Percentiles rank a stretch among this genome's conserved stretches.
phyloP scores from a whole-genome alignment of 2,329 filamentous ascomycete species.

The Talaromyces piceae region DNA sequence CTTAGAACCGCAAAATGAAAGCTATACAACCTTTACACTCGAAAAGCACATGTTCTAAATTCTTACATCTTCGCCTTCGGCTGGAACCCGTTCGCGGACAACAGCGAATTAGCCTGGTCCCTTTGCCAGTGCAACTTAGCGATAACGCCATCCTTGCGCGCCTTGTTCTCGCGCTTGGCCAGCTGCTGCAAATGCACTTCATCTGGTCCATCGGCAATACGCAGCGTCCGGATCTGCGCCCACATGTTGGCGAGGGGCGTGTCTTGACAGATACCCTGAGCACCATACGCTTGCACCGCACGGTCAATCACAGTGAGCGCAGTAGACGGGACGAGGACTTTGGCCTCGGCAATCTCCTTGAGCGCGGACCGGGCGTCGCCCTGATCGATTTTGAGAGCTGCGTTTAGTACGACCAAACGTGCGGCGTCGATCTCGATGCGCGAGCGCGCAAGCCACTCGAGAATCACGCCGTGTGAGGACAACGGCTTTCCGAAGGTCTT shows the following conservation, averaged over 20 bases:
- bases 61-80: conserved; percentile 28
- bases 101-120: conserved; percentile 29
- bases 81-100: conserved; percentile 31
- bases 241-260: conserved; percentile 84
- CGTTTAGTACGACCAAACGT: conserved; percentile 83
- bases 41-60: neutral
- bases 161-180: conserved; percentile 49
- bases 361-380: conserved; percentile 81
- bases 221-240: conserved; percentile 70
- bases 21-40: too few relatives aligned
- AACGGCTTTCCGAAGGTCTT: conserved; percentile 85
- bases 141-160: conserved; percentile 37
- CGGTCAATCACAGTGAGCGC: conserved; percentile 85
- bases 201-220: conserved; percentile 88
- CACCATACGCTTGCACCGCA: conserved; percentile 87
- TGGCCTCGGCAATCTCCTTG: conserved; percentile 90
- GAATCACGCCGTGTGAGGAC: conserved; percentile 82
- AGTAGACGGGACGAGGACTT: conserved; percentile 79
- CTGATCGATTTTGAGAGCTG: conserved; percentile 89
- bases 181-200: conserved; percentile 72
- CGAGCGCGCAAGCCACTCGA: conserved; percentile 89
- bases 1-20: too few relatives aligned
- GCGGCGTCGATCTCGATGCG: conserved; percentile 91
- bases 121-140: conserved; percentile 38
- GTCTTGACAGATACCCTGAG: conserved; percentile 85